Conservation (phyloP, 2,329 filamentous ascomycete species). For the Westerdykella sp. region DNA sequence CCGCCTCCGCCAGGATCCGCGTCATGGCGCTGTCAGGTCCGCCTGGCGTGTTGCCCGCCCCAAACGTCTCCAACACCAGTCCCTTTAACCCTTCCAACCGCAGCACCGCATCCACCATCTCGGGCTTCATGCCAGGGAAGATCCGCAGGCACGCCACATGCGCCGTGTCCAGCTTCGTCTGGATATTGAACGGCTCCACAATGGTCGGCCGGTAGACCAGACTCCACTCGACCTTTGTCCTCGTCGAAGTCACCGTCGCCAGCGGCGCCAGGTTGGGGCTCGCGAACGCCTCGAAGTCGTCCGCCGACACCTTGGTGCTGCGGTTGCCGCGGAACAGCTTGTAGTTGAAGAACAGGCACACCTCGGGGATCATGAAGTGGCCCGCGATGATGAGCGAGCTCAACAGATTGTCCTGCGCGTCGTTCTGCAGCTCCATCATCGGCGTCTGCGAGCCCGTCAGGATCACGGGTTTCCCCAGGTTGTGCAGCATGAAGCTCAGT, state of each 20-base stretch:
- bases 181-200: constrained; percentile 68
- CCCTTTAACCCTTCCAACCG: constrained; percentile 70
- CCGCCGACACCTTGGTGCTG: constrained; percentile 80
- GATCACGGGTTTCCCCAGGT: constrained; percentile 85
- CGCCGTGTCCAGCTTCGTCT: constrained; percentile 72
- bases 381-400: constrained; percentile 84
- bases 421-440: constrained; percentile 84
- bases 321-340: constrained; percentile 84
- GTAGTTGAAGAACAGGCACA: constrained; percentile 91
- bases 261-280: constrained; percentile 81
- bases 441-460: constrained; percentile 67
- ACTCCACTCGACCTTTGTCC: constrained; percentile 75
- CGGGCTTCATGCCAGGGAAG: constrained; percentile 88
- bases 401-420: constrained; percentile 84
- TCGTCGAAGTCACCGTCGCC: constrained; percentile 72
- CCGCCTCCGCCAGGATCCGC: constrained; percentile 68
- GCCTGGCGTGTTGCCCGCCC: constrained; percentile 83
- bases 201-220: constrained; percentile 67
- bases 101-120: constrained; percentile 84
- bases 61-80: constrained; percentile 84
- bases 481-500: constrained; percentile 86
- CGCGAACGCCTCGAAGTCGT: constrained; percentile 79
- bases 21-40: constrained; percentile 74
- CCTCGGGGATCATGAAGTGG: constrained; percentile 88
- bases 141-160: constrained; percentile 85